Evolutionary conservation across 768 basidiomycete genomes (phyloP).

Genomic region (Leccinum rimulosum): DNA sequence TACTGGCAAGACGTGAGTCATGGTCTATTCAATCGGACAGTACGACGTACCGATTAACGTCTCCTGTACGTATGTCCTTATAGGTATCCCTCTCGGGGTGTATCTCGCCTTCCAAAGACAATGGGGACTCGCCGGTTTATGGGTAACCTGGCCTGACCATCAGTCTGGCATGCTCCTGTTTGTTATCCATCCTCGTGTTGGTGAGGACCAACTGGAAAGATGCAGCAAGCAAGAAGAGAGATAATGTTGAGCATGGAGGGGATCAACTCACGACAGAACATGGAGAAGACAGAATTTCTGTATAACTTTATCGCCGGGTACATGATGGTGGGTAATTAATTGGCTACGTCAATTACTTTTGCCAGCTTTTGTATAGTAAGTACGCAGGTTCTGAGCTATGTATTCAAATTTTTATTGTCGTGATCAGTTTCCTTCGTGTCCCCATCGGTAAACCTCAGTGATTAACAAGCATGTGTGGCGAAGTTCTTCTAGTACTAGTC

Average conservation of each 20-base stretch:
- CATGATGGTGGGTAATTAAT: neutral
- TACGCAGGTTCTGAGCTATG: neutral
- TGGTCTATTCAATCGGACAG: neutral
- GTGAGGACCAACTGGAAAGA: conserved; percentile 19
- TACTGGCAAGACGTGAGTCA: conserved; percentile 44
- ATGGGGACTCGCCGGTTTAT: conserved; percentile 28
- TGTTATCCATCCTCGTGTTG: conserved; percentile 20
- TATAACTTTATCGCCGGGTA: neutral
- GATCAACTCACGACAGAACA: neutral
- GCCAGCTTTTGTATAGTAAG: neutral
- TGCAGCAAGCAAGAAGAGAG: neutral
- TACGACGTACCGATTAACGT: conserved; percentile 78
- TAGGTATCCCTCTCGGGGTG: conserved; percentile 34
- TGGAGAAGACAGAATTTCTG: neutral
- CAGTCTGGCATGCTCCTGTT: conserved; percentile 21
- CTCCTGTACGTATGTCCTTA: conserved; percentile 45
- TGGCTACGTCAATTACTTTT: neutral
- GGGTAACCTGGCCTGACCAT: conserved; percentile 18
- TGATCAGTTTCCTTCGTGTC: too few relatives aligned
- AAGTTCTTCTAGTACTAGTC: too few relatives aligned
- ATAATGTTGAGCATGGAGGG: neutral
- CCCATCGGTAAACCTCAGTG: neutral
- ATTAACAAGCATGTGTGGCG: neutral
- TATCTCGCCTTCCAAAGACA: conserved; percentile 19
- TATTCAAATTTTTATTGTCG: neutral